Conservation (phyloP, 2,329 filamentous ascomycete genomes). For the Xylariaceae sp. region DNA sequence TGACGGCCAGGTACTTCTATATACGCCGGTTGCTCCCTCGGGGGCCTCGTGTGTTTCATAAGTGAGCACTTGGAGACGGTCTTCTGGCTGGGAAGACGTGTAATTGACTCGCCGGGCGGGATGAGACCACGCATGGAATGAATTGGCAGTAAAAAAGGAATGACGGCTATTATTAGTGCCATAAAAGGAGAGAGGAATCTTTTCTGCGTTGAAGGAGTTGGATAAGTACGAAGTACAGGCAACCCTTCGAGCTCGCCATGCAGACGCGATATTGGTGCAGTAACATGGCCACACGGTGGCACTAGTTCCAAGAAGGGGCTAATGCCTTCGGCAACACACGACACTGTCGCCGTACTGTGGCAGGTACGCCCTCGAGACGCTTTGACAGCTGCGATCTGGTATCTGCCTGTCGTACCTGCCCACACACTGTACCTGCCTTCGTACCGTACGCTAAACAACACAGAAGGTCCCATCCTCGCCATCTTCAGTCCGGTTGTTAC, state of each 20-base stretch:
- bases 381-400: neutral
- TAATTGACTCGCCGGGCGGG: slow-evolving; percentile 2
- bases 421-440: neutral
- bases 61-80: slow-evolving; percentile 10
- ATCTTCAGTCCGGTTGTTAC: neutral
- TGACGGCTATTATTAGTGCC: neutral
- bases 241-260: neutral
- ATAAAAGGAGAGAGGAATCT: slow-evolving; percentile 6
- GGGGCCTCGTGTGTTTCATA: slow-evolving; percentile 20
- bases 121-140: neutral
- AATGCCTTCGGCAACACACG: neutral
- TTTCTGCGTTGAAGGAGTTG: neutral
- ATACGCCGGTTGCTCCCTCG: slow-evolving; percentile 17
- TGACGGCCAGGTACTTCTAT: slow-evolving; percentile 5
- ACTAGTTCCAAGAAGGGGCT: neutral
- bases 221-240: neutral
- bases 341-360: neutral
- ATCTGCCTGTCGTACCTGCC: neutral
- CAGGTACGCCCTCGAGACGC: neutral
- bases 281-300: neutral
- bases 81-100: slow-evolving; percentile 6
- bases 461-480: neutral
- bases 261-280: neutral
- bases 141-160: slow-evolving; percentile 4
- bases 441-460: neutral